Base-by-base conservation (phyloP, 2,329 filamentous ascomycete species). In the Talaromyces sp. region DNA sequence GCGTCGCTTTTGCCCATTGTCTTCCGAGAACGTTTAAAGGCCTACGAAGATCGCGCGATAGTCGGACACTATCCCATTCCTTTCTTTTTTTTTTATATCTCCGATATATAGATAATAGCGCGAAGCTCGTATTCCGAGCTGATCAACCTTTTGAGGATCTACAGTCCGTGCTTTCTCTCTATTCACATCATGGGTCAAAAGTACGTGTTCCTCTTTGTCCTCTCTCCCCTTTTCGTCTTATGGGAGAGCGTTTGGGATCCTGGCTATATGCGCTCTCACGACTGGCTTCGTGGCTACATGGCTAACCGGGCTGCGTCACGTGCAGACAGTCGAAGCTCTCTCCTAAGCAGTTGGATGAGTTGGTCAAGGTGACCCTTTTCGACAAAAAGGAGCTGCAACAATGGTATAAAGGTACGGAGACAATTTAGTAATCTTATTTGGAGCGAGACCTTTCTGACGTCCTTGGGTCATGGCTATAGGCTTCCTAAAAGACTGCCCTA, bases 351-450 rank as follows among this genome's bases (percentile, higher is more conserved):
- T 90, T 99, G 74, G 87, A 86, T 68, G 95, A 99, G 79, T 87
- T 99, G 69, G 93, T 98, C 77, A 95, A 92, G 82, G 92, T 92
- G 64, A 99, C 95, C 66, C 92, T 98, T 79, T 99, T 99, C 75
- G 95, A 99, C 80, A 97, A 97, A 88, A 98, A 98, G 83, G 95
- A 99, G 80, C 80, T 99, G 75, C 95, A 99, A 78, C 94, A 98
- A 87, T 99, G 95, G 95, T 98, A 99, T 81, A 98, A 98, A 85
- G 95, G 95, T 96, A 78, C 66, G 18, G 18, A 44, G 5, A 14
- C 4, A 27, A 27, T 87, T 72, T 12, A 47, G 0, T 12, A 4
- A 47, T 27, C 12, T 7, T 23, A 7, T n/a, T 10, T 16, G 40
- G 40, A n/a, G 18, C 1, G 18, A 27, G 8, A 9, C 23, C 8